phyloP scores from a whole-genome alignment of 768 basidiomycete genomes.

The Trametes punicea region DNA sequence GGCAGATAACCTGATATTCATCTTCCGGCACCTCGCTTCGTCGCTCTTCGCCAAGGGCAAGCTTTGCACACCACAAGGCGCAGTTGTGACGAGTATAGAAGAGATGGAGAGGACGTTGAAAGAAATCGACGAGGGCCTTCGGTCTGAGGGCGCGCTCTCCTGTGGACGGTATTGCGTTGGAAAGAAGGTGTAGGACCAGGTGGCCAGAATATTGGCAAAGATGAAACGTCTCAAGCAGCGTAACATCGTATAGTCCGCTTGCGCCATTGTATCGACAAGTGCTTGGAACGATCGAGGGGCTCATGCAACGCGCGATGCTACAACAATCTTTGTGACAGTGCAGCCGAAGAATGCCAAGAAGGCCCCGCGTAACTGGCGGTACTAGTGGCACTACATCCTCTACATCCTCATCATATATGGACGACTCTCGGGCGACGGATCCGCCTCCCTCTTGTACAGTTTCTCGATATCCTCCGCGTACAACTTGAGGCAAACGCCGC shows the following conservation, averaged over 20 bases:
- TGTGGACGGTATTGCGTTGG: neutral
- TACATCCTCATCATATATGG: neutral
- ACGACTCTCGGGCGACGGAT: neutral
- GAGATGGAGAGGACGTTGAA: neutral
- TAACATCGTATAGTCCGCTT: too few relatives aligned
- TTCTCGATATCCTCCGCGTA: slow-evolving; percentile 19
- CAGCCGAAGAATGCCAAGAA: too few relatives aligned
- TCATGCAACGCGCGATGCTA: too few relatives aligned
- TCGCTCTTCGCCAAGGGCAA: neutral
- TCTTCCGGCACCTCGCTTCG: neutral
- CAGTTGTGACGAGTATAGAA: neutral
- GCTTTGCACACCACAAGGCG: neutral
- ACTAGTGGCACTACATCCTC: too few relatives aligned
- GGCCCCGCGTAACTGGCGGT: too few relatives aligned
- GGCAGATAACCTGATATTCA: neutral
- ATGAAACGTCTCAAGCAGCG: too few relatives aligned
- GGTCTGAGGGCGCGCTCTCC: neutral
- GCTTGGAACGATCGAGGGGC: too few relatives aligned
- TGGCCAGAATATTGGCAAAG: neutral
- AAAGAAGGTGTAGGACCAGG: neutral
- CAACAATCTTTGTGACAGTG: too few relatives aligned
- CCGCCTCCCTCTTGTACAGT: slow-evolving; percentile 7
- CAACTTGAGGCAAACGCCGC: slow-evolving; percentile 13
- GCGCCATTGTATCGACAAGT: too few relatives aligned
- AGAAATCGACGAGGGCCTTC: neutral